A percentile compares a stretch with the other conserved stretches of the same genome.
These are phyloP conservation scores for Beauveria varroae DNA, from an alignment of 2,329 filamentous ascomycete species.

Conservation along the genomic window DNA sequence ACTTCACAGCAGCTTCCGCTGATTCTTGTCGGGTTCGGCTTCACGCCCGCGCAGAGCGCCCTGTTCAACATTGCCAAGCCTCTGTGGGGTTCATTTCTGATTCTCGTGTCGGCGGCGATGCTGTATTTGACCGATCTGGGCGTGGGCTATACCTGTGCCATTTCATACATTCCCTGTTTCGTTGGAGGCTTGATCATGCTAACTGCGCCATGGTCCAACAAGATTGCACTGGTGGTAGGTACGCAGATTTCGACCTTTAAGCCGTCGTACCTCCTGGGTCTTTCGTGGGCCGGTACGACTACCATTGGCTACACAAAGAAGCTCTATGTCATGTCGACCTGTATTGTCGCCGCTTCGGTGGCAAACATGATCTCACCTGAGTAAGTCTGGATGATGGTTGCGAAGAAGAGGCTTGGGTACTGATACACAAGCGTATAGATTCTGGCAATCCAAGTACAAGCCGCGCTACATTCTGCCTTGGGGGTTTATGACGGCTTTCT, in stretches of 20 bases:
- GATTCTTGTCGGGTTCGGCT: slow-evolving; percentile 19
- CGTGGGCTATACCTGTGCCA: slow-evolving; percentile 19
- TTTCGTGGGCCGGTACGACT: slow-evolving; percentile 21
- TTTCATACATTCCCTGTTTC: slow-evolving; percentile 20
- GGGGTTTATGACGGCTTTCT: slow-evolving; percentile 20
- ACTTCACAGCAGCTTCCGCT: slow-evolving; percentile 20
- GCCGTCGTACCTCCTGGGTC: slow-evolving; percentile 21
- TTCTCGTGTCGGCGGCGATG: slow-evolving; percentile 17
- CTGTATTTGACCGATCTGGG: slow-evolving; percentile 16
- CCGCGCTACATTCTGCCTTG: slow-evolving; percentile 17
- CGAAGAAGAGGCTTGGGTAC: background rate
- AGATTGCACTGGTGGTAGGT: slow-evolving; percentile 21
- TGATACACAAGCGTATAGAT: slow-evolving; percentile 10
- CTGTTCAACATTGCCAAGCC: slow-evolving; percentile 20
- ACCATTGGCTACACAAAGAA: slow-evolving; percentile 20
- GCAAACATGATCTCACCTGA: slow-evolving; percentile 23
- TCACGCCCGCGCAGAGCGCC: slow-evolving; percentile 19
- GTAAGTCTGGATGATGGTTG: slow-evolving; percentile 12
- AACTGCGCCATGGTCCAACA: slow-evolving; percentile 20
- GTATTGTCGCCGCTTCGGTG: slow-evolving; percentile 17
- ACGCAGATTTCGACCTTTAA: slow-evolving; percentile 24
- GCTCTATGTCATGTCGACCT: slow-evolving; percentile 18
- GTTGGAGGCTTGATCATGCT: slow-evolving; percentile 19
- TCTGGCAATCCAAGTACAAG: slow-evolving; percentile 18
- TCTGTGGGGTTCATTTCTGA: slow-evolving; percentile 16